Base-by-base conservation (phyloP, 2,329 filamentous ascomycete species). In the Bertia moriformis region DNA sequence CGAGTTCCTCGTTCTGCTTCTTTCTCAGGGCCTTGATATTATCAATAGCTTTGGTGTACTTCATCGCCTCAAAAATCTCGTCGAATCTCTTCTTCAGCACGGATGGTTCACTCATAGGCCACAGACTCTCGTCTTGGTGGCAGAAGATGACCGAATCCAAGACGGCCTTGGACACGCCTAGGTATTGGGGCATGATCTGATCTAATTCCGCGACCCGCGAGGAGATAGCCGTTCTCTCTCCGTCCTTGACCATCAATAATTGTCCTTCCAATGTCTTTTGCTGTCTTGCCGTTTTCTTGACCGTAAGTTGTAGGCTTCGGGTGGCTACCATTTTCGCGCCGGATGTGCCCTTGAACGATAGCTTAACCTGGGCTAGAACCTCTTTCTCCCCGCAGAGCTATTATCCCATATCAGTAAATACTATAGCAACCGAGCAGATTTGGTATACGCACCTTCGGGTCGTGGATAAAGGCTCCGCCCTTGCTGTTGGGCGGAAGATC, bases 61-160 rank as follows among this genome's bases (percentile, higher is more conserved):
- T 95, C 60, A 85, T 68, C 1, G 91, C 91, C 59, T 96, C 91
- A 48, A 98, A 98, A 10, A 98, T 98, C 54, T 94, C 86, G 53
- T 98, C 91, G 43, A 98, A 98, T 39, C 79, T 82, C 57, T 93
- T 93, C 60, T 98, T 98, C 38, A 98, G 65, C 1, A 74, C 75
- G 0, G 73, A 66, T 0, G 91, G 86, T 51, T 93, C 85, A 53
- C 86, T 93, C 69, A 98, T 78, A 0, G 91, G 91, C 91, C 91
- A 98, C 19, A 96, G 61, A 18, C 89, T 95, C 48, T 98, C 91
- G 55, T 98, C 91, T 54, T 98, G 91, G 53, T 98, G 91, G 56
- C 91, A 98, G 61, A 98, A 98, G 48, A 98, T 95, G 55, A 98
- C 91, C 42, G 82, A 83, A 47, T 96, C 88, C 18, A 98, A 70